phyloP scores from a whole-genome alignment of 495 filamentous ascomycete species.

The Aspergillus steynii region DNA sequence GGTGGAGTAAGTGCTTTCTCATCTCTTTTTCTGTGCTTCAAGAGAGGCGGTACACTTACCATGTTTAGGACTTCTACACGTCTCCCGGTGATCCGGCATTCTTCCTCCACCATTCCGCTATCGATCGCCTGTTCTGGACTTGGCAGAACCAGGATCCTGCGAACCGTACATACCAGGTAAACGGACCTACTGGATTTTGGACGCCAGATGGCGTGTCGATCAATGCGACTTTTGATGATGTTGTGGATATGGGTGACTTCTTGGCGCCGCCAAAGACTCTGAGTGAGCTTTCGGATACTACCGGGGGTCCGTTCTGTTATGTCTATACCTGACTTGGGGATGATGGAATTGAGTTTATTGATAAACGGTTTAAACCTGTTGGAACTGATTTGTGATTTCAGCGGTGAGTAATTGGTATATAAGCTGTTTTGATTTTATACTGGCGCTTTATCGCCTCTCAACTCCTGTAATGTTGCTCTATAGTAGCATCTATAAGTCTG shows the following conservation, averaged over 20 bases:
- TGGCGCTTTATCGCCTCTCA: too few relatives aligned
- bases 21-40: slow-evolving; percentile 15
- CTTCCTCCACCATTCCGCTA: slow-evolving; percentile 51
- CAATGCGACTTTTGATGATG: slow-evolving; percentile 41
- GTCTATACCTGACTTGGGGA: slow-evolving; percentile 26
- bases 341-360: too few relatives aligned
- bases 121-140: slow-evolving; percentile 54
- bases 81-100: slow-evolving; percentile 45
- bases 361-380: too few relatives aligned
- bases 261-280: slow-evolving; percentile 31
- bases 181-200: slow-evolving; percentile 29
- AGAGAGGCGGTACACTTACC: not conserved
- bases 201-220: slow-evolving; percentile 6
- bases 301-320: slow-evolving; percentile 45
- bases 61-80: slow-evolving; percentile 20
- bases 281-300: slow-evolving; percentile 36
- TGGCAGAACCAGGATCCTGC: slow-evolving; percentile 45
- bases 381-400: too few relatives aligned
- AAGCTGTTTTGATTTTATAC: too few relatives aligned
- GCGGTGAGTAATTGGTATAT: too few relatives aligned
- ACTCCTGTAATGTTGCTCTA: too few relatives aligned
- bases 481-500: too few relatives aligned
- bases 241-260: slow-evolving; percentile 29
- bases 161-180: slow-evolving; percentile 16
- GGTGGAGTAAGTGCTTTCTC: slow-evolving; percentile 8